These are phyloP conservation scores for Mycena amicta DNA, from an alignment of 768 basidiomycete species.

Conservation along the genomic window DNA sequence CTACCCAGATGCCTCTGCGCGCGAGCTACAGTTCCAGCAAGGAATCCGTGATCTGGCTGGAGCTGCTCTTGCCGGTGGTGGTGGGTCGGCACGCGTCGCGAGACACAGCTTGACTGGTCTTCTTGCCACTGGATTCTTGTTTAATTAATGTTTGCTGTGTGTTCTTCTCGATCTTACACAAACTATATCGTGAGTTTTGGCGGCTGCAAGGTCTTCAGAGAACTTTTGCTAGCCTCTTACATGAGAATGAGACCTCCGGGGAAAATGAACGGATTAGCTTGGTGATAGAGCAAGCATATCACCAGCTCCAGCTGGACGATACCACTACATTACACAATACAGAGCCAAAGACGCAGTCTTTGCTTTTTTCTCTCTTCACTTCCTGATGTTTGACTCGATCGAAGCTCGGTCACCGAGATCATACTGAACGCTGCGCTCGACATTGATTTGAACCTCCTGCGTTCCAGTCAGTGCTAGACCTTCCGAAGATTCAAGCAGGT, in stretches of 20 bases:
- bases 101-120: slow-evolving; percentile 8
- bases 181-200: too few species aligned
- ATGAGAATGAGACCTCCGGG: too few species aligned
- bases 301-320: too few species aligned
- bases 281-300: too few species aligned
- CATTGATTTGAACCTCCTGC: slow-evolving; percentile 1
- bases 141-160: too few species aligned
- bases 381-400: not conserved
- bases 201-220: too few species aligned
- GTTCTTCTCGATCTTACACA: too few species aligned
- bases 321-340: too few species aligned
- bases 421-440: not conserved
- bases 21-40: slow-evolving; percentile 22
- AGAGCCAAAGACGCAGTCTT: too few species aligned
- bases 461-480: not conserved
- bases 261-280: too few species aligned
- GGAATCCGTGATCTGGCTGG: slow-evolving; percentile 13
- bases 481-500: not conserved
- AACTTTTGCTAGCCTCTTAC: too few species aligned
- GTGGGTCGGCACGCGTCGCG: not conserved
- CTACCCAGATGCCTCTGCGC: slow-evolving; percentile 22
- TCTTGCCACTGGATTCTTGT: slow-evolving; percentile 4
- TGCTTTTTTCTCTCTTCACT: not conserved
- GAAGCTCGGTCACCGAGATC: not conserved
- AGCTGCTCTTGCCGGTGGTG: slow-evolving; percentile 1